Evolutionary conservation across 176 grass and related monocot species (phyloP).

Genomic region (Phyllostachys edulis): DNA sequence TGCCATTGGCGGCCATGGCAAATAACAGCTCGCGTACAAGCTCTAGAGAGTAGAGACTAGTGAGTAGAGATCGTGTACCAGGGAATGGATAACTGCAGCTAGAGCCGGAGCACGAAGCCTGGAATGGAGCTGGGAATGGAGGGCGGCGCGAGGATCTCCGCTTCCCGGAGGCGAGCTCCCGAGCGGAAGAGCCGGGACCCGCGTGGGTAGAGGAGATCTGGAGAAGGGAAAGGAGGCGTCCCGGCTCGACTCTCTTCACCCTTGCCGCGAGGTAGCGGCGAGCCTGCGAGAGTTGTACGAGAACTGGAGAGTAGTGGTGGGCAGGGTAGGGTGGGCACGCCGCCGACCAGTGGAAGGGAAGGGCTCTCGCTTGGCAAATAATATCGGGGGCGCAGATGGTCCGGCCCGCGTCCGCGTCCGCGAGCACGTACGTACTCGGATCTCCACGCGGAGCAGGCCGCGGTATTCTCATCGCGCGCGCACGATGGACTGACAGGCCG

Average conservation of each 20-base stretch:
- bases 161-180: not conserved
- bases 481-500: no score
- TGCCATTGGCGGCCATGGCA: not conserved
- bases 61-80: not conserved
- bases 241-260: not conserved
- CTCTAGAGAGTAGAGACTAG: not conserved
- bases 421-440: no score
- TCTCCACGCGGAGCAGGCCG: no score
- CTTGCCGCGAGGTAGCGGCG: not conserved
- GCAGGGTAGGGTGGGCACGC: not conserved
- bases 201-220: not conserved
- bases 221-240: not conserved
- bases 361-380: not conserved
- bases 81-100: not conserved
- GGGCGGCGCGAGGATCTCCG: slow-evolving; percentile 11
- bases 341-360: not conserved
- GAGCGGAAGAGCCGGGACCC: not conserved
- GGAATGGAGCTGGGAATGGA: slow-evolving; percentile 6
- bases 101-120: not conserved
- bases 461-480: no score
- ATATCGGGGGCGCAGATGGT: not conserved
- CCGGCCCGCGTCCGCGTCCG: not conserved
- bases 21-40: not conserved
- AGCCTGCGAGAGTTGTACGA: not conserved
- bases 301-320: not conserved